These are phyloP conservation scores for Citrus australasica DNA, from an alignment of 345 rosid genomes.

Conservation along the genomic window DNA sequence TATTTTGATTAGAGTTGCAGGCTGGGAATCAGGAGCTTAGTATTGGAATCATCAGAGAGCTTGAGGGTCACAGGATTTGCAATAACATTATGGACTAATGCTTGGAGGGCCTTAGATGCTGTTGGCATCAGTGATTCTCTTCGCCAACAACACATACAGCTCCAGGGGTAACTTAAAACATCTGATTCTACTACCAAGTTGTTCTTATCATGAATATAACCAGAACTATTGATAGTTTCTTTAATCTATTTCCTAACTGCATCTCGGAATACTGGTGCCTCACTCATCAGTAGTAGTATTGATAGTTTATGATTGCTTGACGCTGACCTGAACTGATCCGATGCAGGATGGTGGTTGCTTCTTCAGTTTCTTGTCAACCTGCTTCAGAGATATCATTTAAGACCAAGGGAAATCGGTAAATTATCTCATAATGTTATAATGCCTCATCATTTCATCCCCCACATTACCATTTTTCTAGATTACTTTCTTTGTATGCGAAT, in stretches of 20 bases:
- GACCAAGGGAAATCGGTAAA: constrained; percentile 31
- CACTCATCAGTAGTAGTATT: no score
- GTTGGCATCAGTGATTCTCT: constrained; percentile 50
- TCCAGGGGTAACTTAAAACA: constrained; percentile 31
- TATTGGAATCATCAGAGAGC: constrained; percentile 57
- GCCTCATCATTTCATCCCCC: no score
- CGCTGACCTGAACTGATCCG: neutral
- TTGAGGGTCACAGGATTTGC: constrained; percentile 68
- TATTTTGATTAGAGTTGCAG: constrained; percentile 24
- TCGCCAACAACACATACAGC: constrained; percentile 34
- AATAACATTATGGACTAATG: constrained; percentile 47
- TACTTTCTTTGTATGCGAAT: no score
- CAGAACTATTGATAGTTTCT: no score
- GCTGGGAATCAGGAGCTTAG: constrained; percentile 62
- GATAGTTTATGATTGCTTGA: no score
- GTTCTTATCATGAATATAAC: no score
- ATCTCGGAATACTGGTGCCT: no score
- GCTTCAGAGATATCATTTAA: constrained; percentile 20
- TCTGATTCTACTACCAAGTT: neutral
- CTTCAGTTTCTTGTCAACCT: constrained; percentile 19
- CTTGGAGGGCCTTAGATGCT: constrained; percentile 74
- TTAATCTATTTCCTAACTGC: no score
- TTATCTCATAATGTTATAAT: neutral
- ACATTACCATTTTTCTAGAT: no score
- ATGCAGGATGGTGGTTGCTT: constrained; percentile 34